Percentiles rank a stretch among this genome's conserved stretches.
Evolutionary conservation across 192 early-diverging fungal genomes (phyloP).

Genomic region (Chytriomyces sp.): DNA sequence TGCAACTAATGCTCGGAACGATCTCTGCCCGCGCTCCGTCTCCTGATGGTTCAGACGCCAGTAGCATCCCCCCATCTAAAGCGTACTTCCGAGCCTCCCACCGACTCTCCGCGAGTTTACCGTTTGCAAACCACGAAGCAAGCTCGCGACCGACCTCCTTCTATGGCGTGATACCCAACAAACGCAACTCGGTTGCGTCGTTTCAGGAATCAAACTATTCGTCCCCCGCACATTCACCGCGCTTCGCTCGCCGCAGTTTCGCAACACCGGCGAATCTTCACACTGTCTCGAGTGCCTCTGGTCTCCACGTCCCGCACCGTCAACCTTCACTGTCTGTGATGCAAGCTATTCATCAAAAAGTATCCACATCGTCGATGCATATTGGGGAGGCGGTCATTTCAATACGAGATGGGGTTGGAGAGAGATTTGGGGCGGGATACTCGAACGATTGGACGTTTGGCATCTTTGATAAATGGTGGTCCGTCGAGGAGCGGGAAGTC

Average conservation of each 20-base stretch:
- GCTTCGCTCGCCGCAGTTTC: too few species aligned
- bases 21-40: not conserved
- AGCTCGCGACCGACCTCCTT: too few species aligned
- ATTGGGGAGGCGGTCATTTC: not conserved
- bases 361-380: not conserved
- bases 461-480: conserved; percentile 16
- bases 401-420: not conserved
- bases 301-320: too few species aligned
- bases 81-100: too few species aligned
- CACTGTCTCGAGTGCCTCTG: too few species aligned
- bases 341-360: not conserved
- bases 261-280: too few species aligned
- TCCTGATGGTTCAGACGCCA: too few species aligned
- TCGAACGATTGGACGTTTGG: conserved; percentile 27
- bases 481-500: not conserved
- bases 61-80: too few species aligned
- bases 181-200: not conserved
- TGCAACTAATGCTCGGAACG: not conserved
- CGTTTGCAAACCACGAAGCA: too few species aligned
- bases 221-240: too few species aligned
- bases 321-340: too few species aligned
- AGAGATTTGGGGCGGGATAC: not conserved
- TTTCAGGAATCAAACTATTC: not conserved
- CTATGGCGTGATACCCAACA: not conserved
- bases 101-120: too few species aligned